These are phyloP conservation scores for Amanita brunnescens DNA, from an alignment of 768 basidiomycete species.

Conservation along the genomic window DNA sequence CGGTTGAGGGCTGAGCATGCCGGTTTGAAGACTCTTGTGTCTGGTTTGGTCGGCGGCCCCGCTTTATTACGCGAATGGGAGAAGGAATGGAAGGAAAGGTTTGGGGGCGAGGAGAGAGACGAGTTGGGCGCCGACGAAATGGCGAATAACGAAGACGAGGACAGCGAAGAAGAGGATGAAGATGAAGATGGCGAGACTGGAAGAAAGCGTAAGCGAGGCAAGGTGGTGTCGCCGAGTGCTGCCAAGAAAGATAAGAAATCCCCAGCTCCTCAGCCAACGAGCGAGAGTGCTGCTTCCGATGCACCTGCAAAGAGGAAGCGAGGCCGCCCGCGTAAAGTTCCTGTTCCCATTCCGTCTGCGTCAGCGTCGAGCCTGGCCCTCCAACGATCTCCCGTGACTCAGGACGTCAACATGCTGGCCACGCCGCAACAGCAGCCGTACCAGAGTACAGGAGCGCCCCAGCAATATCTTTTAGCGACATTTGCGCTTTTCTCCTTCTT, in stretches of 20 bases:
- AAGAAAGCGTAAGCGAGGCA: constrained; percentile 57
- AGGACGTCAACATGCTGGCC: constrained; percentile 12
- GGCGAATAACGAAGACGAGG: constrained; percentile 43
- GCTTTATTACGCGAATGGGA: constrained; percentile 71
- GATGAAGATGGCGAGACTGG: constrained; percentile 38
- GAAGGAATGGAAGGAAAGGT: constrained; percentile 58
- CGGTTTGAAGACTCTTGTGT: constrained; percentile 60
- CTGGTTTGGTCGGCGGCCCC: constrained; percentile 66
- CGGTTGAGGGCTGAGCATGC: constrained; percentile 68
- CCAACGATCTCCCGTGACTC: constrained; percentile 7
- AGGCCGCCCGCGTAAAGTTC: constrained; percentile 71
- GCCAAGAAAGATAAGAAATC: constrained; percentile 34
- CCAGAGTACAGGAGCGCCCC: constrained; percentile 19
- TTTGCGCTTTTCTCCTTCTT: constrained; percentile 85
- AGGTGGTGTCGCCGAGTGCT: constrained; percentile 26
- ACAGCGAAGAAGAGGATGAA: constrained; percentile 50
- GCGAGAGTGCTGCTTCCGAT: constrained; percentile 2
- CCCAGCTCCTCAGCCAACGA: constrained; percentile 12
- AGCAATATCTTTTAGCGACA: constrained; percentile 72
- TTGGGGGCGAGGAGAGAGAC: constrained; percentile 71
- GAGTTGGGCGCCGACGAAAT: constrained; percentile 52
- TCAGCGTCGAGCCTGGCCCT: constrained; percentile 18
- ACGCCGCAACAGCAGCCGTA: constrained; percentile 8
- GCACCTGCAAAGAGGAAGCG: constrained; percentile 74
- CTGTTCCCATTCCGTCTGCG: constrained; percentile 34